phyloP scores from a whole-genome alignment of 805 yeast species.

The Barnettozyma populi region DNA sequence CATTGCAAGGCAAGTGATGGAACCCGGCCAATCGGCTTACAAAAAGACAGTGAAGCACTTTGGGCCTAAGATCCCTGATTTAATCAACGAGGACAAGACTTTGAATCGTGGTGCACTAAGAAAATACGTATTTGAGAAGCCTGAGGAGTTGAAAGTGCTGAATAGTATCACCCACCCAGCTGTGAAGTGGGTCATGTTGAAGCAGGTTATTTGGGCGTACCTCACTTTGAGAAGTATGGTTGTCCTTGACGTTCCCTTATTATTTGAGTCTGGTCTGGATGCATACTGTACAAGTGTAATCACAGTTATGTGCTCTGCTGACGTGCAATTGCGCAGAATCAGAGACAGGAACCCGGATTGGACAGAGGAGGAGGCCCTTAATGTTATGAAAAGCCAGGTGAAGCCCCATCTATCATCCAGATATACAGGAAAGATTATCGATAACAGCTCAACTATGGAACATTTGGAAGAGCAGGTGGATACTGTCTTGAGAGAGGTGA shows the following conservation, averaged over 20 bases:
- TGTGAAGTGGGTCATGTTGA: conserved; percentile 56
- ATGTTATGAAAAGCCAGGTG: conserved; percentile 78
- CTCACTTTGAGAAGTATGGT: conserved; percentile 53
- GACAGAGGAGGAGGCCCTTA: conserved; percentile 56
- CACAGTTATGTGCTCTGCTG: conserved; percentile 57
- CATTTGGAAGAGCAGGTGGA: conserved; percentile 41
- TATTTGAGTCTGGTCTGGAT: conserved; percentile 77
- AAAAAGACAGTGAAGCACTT: conserved; percentile 59
- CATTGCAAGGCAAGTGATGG: conserved; percentile 81
- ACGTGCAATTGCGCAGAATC: conserved; percentile 59
- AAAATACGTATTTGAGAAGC: conserved; percentile 66
- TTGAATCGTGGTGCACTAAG: conserved; percentile 78
- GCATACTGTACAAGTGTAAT: conserved; percentile 64
- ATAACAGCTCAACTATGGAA: conserved; percentile 48
- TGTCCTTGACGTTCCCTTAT: conserved; percentile 81
- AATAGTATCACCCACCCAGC: conserved; percentile 87
- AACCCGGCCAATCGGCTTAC: conserved; percentile 74
- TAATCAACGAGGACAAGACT: conserved; percentile 30
- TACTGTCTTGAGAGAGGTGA: conserved; percentile 17
- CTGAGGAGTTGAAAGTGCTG: conserved; percentile 48
- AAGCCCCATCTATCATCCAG: conserved; percentile 48
- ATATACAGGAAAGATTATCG: conserved; percentile 61
- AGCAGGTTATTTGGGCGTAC: conserved; percentile 54
- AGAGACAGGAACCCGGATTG: conserved; percentile 62
- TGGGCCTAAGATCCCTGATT: conserved; percentile 43